Conservation (phyloP, 306 rosid species). For the Albizia julibrissin region DNA sequence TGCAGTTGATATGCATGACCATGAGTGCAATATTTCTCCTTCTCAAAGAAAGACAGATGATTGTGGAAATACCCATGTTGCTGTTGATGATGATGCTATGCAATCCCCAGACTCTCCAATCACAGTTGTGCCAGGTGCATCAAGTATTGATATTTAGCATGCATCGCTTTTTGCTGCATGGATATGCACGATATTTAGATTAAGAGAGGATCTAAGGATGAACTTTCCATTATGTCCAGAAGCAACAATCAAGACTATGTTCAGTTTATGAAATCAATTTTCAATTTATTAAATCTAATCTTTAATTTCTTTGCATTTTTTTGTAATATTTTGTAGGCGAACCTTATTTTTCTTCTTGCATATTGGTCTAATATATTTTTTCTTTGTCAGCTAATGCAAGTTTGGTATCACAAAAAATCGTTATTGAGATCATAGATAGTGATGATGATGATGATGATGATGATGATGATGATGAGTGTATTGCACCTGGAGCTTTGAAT, state of each 20-base stretch:
- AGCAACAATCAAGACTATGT: background rate
- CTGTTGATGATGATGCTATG: background rate
- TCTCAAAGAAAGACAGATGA: background rate
- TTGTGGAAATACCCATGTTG: background rate
- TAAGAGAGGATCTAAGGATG: background rate
- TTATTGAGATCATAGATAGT: background rate
- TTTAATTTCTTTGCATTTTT: conserved; percentile 5
- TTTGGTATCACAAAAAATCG: background rate
- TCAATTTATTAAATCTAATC: conserved; percentile 16
- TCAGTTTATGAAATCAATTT: conserved; percentile 1
- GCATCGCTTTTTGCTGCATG: background rate
- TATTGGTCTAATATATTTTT: conserved; percentile 11
- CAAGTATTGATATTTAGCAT: background rate
- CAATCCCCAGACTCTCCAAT: background rate
- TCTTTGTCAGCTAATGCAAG: conserved; percentile 24
- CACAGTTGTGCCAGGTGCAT: background rate
- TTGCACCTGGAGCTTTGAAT: background rate
- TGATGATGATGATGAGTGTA: conserved; percentile 19
- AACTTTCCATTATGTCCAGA: background rate
- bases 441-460: conserved; percentile 20
- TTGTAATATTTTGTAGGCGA: conserved; percentile 10
- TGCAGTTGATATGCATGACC: no score
- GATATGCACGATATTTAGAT: background rate
- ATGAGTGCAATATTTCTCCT: background rate
- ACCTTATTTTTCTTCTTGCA: background rate